These are phyloP conservation scores for Trichoderma gracile DNA, from an alignment of 2,329 filamentous ascomycete genomes.

Conservation along the genomic window DNA sequence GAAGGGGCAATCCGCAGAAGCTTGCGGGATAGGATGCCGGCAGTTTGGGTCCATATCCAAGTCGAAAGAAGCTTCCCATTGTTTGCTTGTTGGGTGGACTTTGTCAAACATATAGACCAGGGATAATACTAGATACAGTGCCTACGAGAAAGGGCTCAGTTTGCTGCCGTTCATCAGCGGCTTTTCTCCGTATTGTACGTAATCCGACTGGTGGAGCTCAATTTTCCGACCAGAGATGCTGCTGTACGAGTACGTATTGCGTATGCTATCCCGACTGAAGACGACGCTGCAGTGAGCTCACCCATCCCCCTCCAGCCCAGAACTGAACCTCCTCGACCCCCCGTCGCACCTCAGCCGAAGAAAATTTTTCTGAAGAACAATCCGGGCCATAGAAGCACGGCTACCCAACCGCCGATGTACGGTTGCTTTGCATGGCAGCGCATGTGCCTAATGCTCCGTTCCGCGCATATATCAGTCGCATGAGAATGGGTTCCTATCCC, in stretches of 20 bases:
- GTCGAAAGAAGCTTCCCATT: neutral
- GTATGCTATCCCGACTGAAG: neutral
- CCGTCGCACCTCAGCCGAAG: neutral
- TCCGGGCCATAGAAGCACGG: neutral
- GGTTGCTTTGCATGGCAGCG: slow-evolving; percentile 4
- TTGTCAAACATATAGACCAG: no score
- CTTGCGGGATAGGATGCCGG: neutral
- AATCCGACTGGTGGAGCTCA: slow-evolving; percentile 24
- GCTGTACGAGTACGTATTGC: neutral
- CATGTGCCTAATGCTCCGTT: slow-evolving; percentile 14
- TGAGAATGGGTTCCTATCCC: neutral
- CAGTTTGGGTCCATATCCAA: neutral
- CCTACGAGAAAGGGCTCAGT: no score
- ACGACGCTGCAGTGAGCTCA: neutral
- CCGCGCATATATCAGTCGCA: neutral
- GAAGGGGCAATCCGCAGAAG: neutral
- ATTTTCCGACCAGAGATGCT: slow-evolving; percentile 14
- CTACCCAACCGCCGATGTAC: slow-evolving; percentile 21
- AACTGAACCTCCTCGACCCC: no score
- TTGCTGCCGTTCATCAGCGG: no score
- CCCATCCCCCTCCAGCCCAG: neutral
- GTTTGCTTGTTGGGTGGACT: neutral
- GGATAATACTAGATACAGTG: no score
- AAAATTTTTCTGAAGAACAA: neutral
- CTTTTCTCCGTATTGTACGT: neutral